Evolutionary conservation across 2,329 filamentous ascomycete species (phyloP).

Genomic region (Zymoseptoria tritici): DNA sequence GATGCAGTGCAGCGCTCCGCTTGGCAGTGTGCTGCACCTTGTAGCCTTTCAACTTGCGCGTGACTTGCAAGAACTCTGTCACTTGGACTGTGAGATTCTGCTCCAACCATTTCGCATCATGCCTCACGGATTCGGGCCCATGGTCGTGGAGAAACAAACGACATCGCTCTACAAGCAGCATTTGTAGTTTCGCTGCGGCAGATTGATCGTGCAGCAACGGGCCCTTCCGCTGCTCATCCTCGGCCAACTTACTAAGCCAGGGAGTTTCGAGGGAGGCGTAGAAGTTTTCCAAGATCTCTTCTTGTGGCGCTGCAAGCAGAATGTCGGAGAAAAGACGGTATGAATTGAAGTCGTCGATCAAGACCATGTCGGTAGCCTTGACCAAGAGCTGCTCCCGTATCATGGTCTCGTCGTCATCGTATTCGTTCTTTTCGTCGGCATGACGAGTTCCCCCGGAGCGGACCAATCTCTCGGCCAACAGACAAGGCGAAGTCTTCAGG

Average conservation of each 20-base stretch:
- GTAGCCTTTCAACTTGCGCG: conserved; percentile 66
- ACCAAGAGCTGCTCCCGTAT: conserved; percentile 75
- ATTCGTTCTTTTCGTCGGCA: conserved; percentile 32
- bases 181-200: conserved; percentile 61
- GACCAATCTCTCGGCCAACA: conserved; percentile 77
- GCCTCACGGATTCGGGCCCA: conserved; percentile 67
- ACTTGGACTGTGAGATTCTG: conserved; percentile 71
- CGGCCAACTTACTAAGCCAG: conserved; percentile 67
- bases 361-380: conserved; percentile 62
- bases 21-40: conserved; percentile 64
- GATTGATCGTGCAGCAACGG: conserved; percentile 58
- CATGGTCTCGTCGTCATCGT: conserved; percentile 40
- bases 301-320: conserved; percentile 80
- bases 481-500: conserved; percentile 67
- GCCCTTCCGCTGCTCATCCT: conserved; percentile 70
- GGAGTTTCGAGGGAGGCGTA: conserved; percentile 75
- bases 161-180: conserved; percentile 77
- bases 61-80: conserved; percentile 70
- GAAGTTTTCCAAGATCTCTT: conserved; percentile 77
- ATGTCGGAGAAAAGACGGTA: conserved; percentile 82
- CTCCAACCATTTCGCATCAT: conserved; percentile 85
- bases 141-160: conserved; percentile 87
- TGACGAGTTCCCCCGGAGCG: conserved; percentile 47
- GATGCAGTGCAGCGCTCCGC: conserved; percentile 62
- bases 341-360: conserved; percentile 81